Evolutionary conservation across 2,329 filamentous ascomycete species (phyloP).

Genomic region (Ophiostoma pallidulum): DNA sequence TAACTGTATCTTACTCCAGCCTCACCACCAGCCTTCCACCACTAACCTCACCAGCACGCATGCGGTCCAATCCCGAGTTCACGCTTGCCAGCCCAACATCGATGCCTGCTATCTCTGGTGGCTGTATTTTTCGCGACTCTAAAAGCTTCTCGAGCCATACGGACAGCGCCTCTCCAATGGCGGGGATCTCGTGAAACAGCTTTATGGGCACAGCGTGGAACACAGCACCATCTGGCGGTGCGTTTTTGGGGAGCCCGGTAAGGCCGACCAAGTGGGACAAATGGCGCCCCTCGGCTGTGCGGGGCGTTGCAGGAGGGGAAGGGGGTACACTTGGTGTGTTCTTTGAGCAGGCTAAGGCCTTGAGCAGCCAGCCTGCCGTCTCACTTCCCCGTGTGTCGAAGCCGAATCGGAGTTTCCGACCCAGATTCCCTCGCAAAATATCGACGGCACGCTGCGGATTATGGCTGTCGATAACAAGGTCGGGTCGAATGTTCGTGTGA

Average conservation of each 20-base stretch:
- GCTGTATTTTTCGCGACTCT: slow-evolving; percentile 38
- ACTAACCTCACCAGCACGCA: slow-evolving; percentile 56
- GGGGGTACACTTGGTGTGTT: slow-evolving; percentile 29
- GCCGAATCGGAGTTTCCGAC: slow-evolving; percentile 48
- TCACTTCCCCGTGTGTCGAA: slow-evolving; percentile 60
- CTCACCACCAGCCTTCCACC: slow-evolving; percentile 53
- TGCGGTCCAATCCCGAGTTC: slow-evolving; percentile 57
- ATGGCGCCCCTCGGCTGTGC: neutral
- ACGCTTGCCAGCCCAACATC: slow-evolving; percentile 55
- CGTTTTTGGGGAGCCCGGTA: slow-evolving; percentile 54
- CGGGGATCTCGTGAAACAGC: slow-evolving; percentile 59
- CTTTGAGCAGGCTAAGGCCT: slow-evolving; percentile 31
- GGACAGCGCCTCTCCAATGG: slow-evolving; percentile 53
- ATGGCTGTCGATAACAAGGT: slow-evolving; percentile 60
- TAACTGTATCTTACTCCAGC: neutral
- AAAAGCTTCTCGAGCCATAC: slow-evolving; percentile 61
- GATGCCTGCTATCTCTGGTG: slow-evolving; percentile 57
- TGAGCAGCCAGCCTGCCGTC: slow-evolving; percentile 48
- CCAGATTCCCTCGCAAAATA: slow-evolving; percentile 51
- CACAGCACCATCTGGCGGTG: slow-evolving; percentile 32
- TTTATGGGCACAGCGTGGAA: slow-evolving; percentile 67
- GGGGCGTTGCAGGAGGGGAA: slow-evolving; percentile 27
- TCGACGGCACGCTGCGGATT: slow-evolving; percentile 55
- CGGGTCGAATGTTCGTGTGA: slow-evolving; percentile 34
- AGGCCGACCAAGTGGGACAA: slow-evolving; percentile 55